Percentiles rank a stretch among this genome's conserved stretches.
Evolutionary conservation across 1,139 yeast genomes (phyloP).

Genomic region (Yamadazyma friedrichii): DNA sequence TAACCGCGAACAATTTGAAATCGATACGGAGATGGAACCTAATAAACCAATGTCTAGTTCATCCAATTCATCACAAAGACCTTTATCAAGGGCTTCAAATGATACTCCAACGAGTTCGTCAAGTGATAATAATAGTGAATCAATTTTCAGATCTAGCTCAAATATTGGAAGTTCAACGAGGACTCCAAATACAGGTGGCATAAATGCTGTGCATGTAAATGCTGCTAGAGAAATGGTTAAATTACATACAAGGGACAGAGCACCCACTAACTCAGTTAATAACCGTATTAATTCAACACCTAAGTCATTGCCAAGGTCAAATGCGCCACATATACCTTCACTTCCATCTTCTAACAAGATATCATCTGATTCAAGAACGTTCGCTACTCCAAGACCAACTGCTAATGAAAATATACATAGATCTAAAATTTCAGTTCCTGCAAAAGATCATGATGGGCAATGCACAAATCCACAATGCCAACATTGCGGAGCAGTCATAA

Average conservation of each 20-base stretch:
- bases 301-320: not conserved
- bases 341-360: not conserved
- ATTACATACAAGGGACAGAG: slow-evolving; percentile 38
- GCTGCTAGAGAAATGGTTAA: slow-evolving; percentile 64
- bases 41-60: too few species aligned
- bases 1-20: not conserved
- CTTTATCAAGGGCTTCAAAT: not conserved
- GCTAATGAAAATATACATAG: not conserved
- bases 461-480: slow-evolving; percentile 56
- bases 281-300: not conserved
- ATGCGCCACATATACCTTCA: not conserved
- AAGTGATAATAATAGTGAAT: too few species aligned
- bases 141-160: not conserved
- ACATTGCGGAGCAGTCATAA: slow-evolving; percentile 68
- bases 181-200: slow-evolving; percentile 24
- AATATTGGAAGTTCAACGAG: too few species aligned
- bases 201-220: slow-evolving; percentile 56
- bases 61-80: not conserved
- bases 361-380: not conserved
- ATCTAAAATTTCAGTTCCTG: slow-evolving; percentile 27
- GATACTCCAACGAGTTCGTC: not conserved
- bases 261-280: slow-evolving; percentile 5
- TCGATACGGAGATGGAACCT: too few species aligned
- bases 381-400: slow-evolving; percentile 1
- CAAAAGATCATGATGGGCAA: slow-evolving; percentile 29